Conservation (phyloP, 352 stramenopile species). For the Phytophthora nicotianae region DNA sequence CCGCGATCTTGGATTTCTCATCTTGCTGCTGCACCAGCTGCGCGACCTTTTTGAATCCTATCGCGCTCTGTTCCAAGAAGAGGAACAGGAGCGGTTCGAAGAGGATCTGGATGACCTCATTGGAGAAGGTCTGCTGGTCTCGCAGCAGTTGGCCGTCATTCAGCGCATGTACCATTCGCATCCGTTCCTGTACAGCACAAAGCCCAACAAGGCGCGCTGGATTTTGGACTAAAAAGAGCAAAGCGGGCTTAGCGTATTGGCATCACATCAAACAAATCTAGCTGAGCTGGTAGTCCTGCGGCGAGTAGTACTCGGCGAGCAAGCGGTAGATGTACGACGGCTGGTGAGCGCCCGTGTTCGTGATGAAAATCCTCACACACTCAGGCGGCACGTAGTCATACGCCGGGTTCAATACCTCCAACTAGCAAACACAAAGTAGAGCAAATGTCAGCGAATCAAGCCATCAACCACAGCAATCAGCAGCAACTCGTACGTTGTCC, state of each 20-base stretch:
- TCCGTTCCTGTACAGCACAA: constrained; percentile 74
- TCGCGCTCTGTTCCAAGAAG: constrained; percentile 70
- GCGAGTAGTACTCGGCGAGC: constrained; percentile 98
- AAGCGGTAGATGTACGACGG: constrained; percentile 98
- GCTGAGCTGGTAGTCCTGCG: constrained; percentile 93
- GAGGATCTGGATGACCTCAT: constrained; percentile 86
- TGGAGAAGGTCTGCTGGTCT: constrained; percentile 72
- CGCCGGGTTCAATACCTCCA: constrained; percentile 96
- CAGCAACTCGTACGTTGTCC: constrained; percentile 67
- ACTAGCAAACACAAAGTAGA: constrained; percentile 36
- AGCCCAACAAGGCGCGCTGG: constrained; percentile 50
- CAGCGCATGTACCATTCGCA: constrained; percentile 89
- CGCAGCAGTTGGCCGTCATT: constrained; percentile 85
- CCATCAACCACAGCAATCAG: constrained; percentile 1
- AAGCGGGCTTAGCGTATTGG: constrained; percentile 23
- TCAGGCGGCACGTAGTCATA: constrained; percentile 98
- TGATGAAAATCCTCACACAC: constrained; percentile 97
- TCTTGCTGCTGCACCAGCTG: constrained; percentile 80
- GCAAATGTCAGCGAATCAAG: constrained; percentile 19
- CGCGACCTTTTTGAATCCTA: constrained; percentile 79
- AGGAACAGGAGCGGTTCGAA: constrained; percentile 84
- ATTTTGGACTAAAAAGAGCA: constrained; percentile 49
- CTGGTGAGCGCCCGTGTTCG: constrained; percentile 98
- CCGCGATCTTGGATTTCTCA: constrained; percentile 73
- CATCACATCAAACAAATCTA: constrained; percentile 43